Percentiles rank a stretch among this genome's conserved stretches.
Conservation (phyloP, 345 rosid genomes). For the Punica granatum region DNA sequence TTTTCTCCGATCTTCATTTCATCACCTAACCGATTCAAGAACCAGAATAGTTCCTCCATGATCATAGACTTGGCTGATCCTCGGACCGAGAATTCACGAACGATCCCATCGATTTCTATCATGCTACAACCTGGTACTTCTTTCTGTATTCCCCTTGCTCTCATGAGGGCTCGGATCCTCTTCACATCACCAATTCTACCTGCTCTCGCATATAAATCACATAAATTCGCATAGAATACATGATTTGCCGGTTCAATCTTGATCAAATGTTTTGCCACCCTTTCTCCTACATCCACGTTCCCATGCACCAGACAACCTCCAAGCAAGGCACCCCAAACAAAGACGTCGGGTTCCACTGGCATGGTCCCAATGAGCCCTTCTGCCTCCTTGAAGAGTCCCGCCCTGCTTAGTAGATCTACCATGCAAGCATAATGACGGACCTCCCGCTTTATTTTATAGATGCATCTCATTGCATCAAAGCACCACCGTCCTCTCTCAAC, state of each 20-base stretch:
- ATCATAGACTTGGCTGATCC: constrained; percentile 24
- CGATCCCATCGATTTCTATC: constrained; percentile 46
- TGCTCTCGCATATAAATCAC: constrained; percentile 51
- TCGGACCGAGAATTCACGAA: constrained; percentile 39
- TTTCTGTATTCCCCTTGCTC: constrained; percentile 36
- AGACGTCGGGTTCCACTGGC: constrained; percentile 51
- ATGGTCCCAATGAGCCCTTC: constrained; percentile 34
- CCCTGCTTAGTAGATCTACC: constrained; percentile 45
- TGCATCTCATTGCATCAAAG: constrained; percentile 31
- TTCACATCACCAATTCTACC: constrained; percentile 34
- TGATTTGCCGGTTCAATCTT: constrained; percentile 45
- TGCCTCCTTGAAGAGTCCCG: constrained; percentile 44
- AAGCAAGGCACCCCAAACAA: constrained; percentile 55
- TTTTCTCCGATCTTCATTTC: constrained; percentile 18
- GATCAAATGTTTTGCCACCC: constrained; percentile 35
- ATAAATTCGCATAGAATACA: constrained; percentile 43
- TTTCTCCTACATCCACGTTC: constrained; percentile 42
- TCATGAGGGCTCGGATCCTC: constrained; percentile 36
- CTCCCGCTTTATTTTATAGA: constrained; percentile 37
- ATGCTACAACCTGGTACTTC: constrained; percentile 50
- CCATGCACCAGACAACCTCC: constrained; percentile 60
- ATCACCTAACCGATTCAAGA: constrained; percentile 25
- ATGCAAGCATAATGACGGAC: constrained; percentile 49
- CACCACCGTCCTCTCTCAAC: constrained; percentile 43
- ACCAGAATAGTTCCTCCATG: constrained; percentile 22